Evolutionary conservation across 75 land plant species (phyloP).

Genomic region (Picea sitchensis): DNA sequence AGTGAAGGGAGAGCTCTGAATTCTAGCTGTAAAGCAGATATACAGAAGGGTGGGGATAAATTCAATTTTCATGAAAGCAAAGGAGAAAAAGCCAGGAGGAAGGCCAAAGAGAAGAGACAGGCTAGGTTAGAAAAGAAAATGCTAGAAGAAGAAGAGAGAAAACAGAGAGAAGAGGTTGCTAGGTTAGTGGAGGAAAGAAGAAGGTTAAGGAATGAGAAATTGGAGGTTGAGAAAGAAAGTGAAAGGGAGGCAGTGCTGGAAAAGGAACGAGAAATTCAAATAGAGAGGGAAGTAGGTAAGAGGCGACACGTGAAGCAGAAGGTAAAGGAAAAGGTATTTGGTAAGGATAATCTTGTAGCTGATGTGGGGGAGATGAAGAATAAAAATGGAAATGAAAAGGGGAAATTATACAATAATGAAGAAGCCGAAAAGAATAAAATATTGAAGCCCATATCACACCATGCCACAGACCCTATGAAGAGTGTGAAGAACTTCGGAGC

Average conservation of each 20-base stretch:
- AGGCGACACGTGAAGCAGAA: conserved; percentile 15
- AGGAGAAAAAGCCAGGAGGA: conserved; percentile 40
- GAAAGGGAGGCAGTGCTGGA: conserved; percentile 19
- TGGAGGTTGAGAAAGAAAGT: conserved; percentile 28
- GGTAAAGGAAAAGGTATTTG: conserved; percentile 12
- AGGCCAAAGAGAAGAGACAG: conserved; percentile 91
- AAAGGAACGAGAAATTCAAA: conserved; percentile 16
- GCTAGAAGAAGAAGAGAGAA: conserved; percentile 88
- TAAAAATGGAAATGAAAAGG: conserved; percentile 17
- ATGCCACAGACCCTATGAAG: neutral
- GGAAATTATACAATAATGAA: conserved; percentile 12
- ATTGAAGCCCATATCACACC: neutral
- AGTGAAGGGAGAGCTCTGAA: conserved; percentile 5
- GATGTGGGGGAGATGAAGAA: conserved; percentile 11
- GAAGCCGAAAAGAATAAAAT: conserved; percentile 4
- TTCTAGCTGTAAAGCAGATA: conserved; percentile 11
- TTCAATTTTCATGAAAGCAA: conserved; percentile 12
- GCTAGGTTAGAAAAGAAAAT: conserved; percentile 87
- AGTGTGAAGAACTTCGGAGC: neutral
- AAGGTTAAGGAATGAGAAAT: conserved; percentile 28
- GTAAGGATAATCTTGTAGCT: conserved; percentile 13
- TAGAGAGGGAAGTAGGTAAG: conserved; percentile 26
- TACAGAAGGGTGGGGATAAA: conserved; percentile 22
- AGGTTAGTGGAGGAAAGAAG: conserved; percentile 47
- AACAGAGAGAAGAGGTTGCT: conserved; percentile 57